A percentile compares a stretch with the other conserved stretches of the same genome.
These are phyloP conservation scores for Ensete ventricosum DNA, from an alignment of 176 grass and related monocot genomes.

Conservation along the genomic window DNA sequence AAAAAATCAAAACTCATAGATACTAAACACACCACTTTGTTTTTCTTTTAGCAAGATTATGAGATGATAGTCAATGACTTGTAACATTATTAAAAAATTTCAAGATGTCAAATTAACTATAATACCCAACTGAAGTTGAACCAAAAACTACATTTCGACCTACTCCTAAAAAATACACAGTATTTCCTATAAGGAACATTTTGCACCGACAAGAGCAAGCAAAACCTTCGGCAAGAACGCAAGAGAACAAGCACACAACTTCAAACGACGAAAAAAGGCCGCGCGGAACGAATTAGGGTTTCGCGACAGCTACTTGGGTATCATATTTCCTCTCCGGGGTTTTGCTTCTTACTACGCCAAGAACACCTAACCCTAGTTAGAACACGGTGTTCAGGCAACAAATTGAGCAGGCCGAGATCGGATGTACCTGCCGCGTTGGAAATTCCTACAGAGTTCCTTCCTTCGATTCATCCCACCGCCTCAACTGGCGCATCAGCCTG, in stretches of 20 bases:
- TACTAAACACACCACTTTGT: too few relatives aligned
- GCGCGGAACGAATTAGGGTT: not conserved
- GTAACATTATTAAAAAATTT: too few relatives aligned
- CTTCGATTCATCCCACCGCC: conserved; percentile 1
- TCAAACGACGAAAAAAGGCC: not conserved
- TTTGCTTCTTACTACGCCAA: not conserved
- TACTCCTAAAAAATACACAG: not conserved
- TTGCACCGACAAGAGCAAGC: too few relatives aligned
- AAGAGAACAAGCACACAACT: not conserved
- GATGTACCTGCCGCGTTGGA: conserved; percentile 12
- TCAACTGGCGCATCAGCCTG: not conserved
- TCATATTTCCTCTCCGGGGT: too few relatives aligned
- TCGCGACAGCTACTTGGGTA: not conserved
- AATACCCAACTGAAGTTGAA: not conserved
- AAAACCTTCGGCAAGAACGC: too few relatives aligned
- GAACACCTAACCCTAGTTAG: not conserved
- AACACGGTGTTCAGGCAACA: not conserved
- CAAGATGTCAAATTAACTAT: too few relatives aligned
- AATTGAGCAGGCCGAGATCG: too few relatives aligned
- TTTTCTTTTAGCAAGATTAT: too few relatives aligned
- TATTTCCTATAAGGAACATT: too few relatives aligned
- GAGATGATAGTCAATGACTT: too few relatives aligned
- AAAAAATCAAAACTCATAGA: too few relatives aligned
- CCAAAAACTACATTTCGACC: not conserved
- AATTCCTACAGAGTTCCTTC: conserved; percentile 16